Evolutionary conservation across 495 filamentous ascomycete species (phyloP).

Genomic region (Pyrenula massariospora): DNA sequence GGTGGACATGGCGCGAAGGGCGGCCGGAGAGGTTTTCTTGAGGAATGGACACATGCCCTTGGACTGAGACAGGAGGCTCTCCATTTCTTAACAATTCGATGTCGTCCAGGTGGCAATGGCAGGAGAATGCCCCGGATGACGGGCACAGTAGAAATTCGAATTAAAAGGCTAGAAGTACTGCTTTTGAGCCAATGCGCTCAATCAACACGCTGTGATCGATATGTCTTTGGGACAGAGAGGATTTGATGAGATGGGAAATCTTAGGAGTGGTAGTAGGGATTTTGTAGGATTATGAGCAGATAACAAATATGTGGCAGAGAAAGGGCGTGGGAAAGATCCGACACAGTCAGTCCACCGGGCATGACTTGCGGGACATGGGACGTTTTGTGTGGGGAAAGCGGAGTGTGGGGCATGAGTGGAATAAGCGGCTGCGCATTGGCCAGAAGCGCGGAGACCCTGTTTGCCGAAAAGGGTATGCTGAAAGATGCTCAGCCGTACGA

Average conservation of each 20-base stretch:
- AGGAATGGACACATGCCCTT: conserved; percentile 94
- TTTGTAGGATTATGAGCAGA: neutral
- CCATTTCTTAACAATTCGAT: conserved; percentile 43
- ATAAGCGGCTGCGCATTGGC: neutral
- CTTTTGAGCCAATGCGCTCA: neutral
- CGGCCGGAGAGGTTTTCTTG: conserved; percentile 81
- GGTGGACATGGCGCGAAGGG: conserved; percentile 81
- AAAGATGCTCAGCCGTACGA: too few relatives aligned
- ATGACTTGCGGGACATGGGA: neutral
- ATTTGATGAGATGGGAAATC: neutral
- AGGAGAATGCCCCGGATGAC: neutral
- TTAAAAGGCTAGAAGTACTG: neutral
- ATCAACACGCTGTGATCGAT: neutral
- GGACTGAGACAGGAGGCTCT: conserved; percentile 85
- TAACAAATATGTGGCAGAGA: neutral
- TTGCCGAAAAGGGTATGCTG: too few relatives aligned
- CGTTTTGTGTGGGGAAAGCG: neutral
- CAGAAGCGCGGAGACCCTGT: too few relatives aligned
- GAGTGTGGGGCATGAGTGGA: neutral
- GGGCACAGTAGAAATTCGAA: neutral
- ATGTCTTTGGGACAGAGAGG: neutral
- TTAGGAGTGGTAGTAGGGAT: neutral
- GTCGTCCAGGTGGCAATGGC: neutral
- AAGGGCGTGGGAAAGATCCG: neutral
- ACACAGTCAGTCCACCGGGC: neutral